Evolutionary conservation across 164 flowering plant species (phyloP), one percentile per base, ranked within the genome.

Genomic region (Buxus sempervirens): DNA sequence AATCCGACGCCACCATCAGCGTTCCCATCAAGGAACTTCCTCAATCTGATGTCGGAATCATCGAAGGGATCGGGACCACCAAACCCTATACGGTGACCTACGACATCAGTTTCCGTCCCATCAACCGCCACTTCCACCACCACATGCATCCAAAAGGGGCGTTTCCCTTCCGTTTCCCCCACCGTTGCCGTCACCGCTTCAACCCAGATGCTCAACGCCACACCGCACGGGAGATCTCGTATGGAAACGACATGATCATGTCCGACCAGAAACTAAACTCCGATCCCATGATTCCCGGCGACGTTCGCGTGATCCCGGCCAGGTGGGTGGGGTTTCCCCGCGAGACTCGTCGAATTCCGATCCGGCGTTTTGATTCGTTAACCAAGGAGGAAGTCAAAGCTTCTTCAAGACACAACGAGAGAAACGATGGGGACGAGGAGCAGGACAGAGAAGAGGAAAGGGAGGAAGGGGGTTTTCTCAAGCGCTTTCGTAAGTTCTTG

Each of bases 201-300:
- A 68, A 42, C 26, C 59, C 32, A 41, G 21, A 14, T 14, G 60
- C 18, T 8, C 54, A 20, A 22, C 36, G 58, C 68, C n/a, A n/a
- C n/a, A 22, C 56, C 36, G 63, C 27, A 54, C 53, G 58, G 19
- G 66, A 69, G 59, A 10, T 68, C 8, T 23, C 78, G 23, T 79
- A 77, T 66, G 84, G 82, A 1, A 68, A 85, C 65, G 89, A 85
- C 72, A 80, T 79, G 87, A 48, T 83, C 48, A 5, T 70, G 54
- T 10, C 68, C 2, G 64, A 57, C 3, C 71, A 76, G 26, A 63
- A 69, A 23, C 2, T 28, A 8, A 55, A 58, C 26, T 32, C 32
- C 54, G 51, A 38, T 45, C 70, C 62, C 16, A 28, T 42, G 49
- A 41, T 54, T 41, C 58, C 9, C 28, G 64, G 60, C 36, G 75